Base-by-base conservation (phyloP, 2,329 filamentous ascomycete genomes). In the Neoarthrinium moseri region DNA sequence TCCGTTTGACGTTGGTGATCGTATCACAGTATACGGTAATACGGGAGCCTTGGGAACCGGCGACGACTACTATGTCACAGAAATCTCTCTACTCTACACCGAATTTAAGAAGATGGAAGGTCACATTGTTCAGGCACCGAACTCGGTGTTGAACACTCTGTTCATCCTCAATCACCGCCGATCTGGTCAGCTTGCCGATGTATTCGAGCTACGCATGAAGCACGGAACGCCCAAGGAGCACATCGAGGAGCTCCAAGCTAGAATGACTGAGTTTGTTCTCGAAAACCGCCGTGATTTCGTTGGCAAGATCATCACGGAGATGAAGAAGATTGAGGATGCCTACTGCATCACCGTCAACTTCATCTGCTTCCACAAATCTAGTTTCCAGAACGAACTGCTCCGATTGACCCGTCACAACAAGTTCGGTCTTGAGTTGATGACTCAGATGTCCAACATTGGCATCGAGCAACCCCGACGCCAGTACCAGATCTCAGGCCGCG, bases 21-120 rank as follows among this genome's bases (percentile, higher is more conserved):
- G 92, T 57, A 89, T 97, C 6, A 89, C 87, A 1, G 81, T 97
- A 17, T 96, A 96, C 59, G 91, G 91, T 44, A 95, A 91, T 57
- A 90, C 90, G 1, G 92, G 92, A 50, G 78, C 84, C n/a, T 64
- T 77, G 13, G 77, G 90, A 60, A 81, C 78, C 27, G 91, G 91
- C 36, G 92, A 96, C 57, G 92, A 96, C 59, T 97, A 96, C 68
- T 96, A 95, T 54, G 91, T 97, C 44, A 95, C 95, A 45, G 89
- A 96, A 61, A 95, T 97, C 45, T 87, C 90, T 2, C 77, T 97
- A 1, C 77, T 96, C 13, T 97, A 94, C 64, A 97, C 92, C 12
- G 92, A 96, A 61, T 96, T 96, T 74, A 96, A 96, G 77, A 96
- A 96, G 74, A 92, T 96, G 88, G 87, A 96, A 66, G 92, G 92